Base-by-base conservation (phyloP, 176 grass and related monocot genomes). In the Puccinellia tenuiflora region DNA sequence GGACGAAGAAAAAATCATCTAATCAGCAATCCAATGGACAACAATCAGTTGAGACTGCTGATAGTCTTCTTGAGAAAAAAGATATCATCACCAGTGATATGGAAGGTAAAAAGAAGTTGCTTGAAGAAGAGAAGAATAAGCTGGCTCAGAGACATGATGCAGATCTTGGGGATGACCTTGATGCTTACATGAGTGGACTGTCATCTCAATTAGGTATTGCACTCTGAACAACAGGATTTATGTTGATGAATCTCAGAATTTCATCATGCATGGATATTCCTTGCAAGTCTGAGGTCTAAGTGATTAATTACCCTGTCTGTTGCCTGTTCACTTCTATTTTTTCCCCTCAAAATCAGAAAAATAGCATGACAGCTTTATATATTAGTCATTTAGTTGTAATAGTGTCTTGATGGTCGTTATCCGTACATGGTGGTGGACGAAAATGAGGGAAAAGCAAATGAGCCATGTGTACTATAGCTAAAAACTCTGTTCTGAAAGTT, bases 51-150 rank as follows among this genome's bases (percentile, higher is more conserved):
- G 96, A 99, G 88, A 99, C 96, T 51, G 92, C 96, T 73, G 93
- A 96, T 81, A 90, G 91, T 86, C 96, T 99, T 78, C 93, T 99
- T 67, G 89, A 99, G 39, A 99, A 95, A 90, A 98, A 90, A 29
- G 89, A 90, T 72, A 55, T 21, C 40, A 93, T 99, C 62, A 87
- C 75, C 34, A 88, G 14, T 83, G 85, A 99, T 73, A 93, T 96
- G 76, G 89, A 93, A 82, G 80, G 75, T 76, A 99, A 90, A 90
- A 90, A 68, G 73, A 90, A 90, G 76, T 88, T 92, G 73, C 87
- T 99, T 35, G 74, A 89, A 85, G 91, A 93, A 53, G 96, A 96
- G 79, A 92, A 87, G 69, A 87, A 72, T 87, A 92, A 92, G 85
- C 76, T 90, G 67, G 52, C 37, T 48, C 81, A 84, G 42, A 68